Evolutionary conservation across 1,284 basidiomycete genomes (phyloP), one percentile per base, ranked within the genome.

Genomic region (Melampsora americana): DNA sequence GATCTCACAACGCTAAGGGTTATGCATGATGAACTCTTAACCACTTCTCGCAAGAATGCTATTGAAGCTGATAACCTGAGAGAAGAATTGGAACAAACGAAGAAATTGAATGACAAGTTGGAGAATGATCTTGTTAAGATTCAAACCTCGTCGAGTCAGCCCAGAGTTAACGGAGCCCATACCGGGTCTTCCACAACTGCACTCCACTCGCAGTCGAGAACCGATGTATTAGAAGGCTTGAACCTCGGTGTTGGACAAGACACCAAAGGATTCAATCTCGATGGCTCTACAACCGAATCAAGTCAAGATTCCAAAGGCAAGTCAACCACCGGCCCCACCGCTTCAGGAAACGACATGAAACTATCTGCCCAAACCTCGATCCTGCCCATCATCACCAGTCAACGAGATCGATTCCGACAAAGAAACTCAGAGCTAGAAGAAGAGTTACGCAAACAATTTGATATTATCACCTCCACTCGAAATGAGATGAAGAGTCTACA

Each of bases 391-490:
- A 95, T 99, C 50, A 98, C 95, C 0, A 92, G 91, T 79, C 96
- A 99, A 83, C 87, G 95, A 76, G 95, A 99, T 82, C 88, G 95
- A 5, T 98, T 98, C 87, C 87, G 95, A 68, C 91, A 93, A 82
- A 88, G 95, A 20, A 98, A 98, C 81, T 91, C 92, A 23, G 95
- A 99, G 82, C 87, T 99, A 12, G 95, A 99, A 84, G 94, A 98
- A 89, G 94, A 99, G 84, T 87, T 99, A 9, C 90, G 93, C 64
- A 92, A 90, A 79, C 95, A 98, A 83, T 95, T 92, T 84, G 92
- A 94, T 78, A 88, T 90, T 69, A 94, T 98, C 79, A 92, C 93
- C 0, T 93, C 96, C 80, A 85, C 96, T 23, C 89, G 93, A 14
- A 85, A 88, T 32, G 95, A 96, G 84, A 89, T 93, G 84, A 92